phyloP scores from a whole-genome alignment of 441 rosid species.

The Populus hybrid region DNA sequence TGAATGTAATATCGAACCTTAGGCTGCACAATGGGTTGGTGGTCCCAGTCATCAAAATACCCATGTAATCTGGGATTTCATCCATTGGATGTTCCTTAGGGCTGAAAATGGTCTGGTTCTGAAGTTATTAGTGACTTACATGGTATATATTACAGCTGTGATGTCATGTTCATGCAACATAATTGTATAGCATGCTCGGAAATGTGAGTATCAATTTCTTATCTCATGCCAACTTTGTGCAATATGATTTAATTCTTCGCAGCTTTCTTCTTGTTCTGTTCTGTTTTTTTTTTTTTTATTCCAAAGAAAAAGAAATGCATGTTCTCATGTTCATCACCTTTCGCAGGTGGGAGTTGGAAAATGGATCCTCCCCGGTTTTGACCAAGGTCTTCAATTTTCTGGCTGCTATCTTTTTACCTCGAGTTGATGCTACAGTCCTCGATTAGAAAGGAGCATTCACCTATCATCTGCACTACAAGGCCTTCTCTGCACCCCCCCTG shows the following conservation, averaged over 20 bases:
- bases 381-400: conserved; percentile 12
- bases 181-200: neutral
- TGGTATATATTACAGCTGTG: neutral
- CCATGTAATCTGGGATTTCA: neutral
- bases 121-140: neutral
- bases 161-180: neutral
- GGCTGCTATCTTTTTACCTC: neutral
- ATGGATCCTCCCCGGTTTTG: conserved; percentile 13
- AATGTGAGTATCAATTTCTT: neutral
- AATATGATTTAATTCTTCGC: neutral
- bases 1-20: neutral
- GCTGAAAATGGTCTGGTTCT: neutral
- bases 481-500: neutral
- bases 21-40: no score
- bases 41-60: neutral
- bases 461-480: neutral
- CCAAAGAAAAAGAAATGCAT: neutral
- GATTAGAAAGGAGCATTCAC: conserved; percentile 1
- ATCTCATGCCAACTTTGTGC: neutral
- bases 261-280: neutral
- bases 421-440: conserved; percentile 4
- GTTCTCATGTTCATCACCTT: conserved; percentile 3
- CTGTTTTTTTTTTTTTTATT: neutral
- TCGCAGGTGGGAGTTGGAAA: conserved; percentile 21
- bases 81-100: neutral